These are phyloP conservation scores for Marasmius fiardii DNA, from an alignment of 1,284 basidiomycete genomes.

Conservation along the genomic window DNA sequence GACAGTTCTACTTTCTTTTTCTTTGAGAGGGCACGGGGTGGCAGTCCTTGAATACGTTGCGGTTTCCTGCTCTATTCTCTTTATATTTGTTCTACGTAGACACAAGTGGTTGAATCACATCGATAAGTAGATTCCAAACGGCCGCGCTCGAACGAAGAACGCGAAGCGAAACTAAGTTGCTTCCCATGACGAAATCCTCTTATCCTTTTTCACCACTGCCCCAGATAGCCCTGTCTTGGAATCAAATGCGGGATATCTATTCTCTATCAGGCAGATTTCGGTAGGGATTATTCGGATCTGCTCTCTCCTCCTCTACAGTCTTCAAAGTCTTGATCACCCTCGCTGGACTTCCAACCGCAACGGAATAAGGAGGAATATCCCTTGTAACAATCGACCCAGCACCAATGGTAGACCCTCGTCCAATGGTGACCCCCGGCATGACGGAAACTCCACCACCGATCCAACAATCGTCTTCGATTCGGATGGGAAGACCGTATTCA, in stretches of 20 bases:
- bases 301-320: background rate
- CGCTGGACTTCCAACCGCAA: constrained; percentile 13
- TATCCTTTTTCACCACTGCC: no score
- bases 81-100: no score
- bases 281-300: background rate
- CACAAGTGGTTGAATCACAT: no score
- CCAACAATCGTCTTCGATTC: constrained; percentile 20
- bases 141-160: no score
- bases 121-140: no score
- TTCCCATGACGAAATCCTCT: no score
- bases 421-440: constrained; percentile 19
- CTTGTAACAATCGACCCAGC: constrained; percentile 20
- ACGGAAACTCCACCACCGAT: constrained; percentile 17
- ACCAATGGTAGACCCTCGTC: constrained; percentile 19
- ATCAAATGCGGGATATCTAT: background rate
- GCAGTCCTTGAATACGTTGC: no score
- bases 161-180: no score
- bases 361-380: constrained; percentile 12
- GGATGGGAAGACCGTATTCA: constrained; percentile 10
- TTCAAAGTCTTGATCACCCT: constrained; percentile 7
- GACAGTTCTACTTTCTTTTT: no score
- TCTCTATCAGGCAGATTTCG: background rate
- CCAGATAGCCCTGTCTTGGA: no score
- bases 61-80: no score
- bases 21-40: no score